phyloP scores from a whole-genome alignment of 1,284 basidiomycete genomes.

The Naganishia albida region DNA sequence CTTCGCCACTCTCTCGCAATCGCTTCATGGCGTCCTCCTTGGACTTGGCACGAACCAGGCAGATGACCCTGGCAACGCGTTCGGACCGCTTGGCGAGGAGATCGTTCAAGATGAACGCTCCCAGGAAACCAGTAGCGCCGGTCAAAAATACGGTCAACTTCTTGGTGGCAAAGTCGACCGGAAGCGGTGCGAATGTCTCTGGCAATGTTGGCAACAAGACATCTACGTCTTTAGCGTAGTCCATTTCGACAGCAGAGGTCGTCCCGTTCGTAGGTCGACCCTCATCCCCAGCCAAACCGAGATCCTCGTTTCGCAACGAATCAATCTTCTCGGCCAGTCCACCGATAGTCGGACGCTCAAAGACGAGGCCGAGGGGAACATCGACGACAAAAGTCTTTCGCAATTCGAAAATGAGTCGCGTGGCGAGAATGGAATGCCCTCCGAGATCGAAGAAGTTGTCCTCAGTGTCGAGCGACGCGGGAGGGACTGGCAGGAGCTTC shows the following conservation, averaged over 20 bases:
- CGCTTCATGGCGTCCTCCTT: conserved; percentile 68
- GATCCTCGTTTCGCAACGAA: conserved; percentile 71
- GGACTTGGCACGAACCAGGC: conserved; percentile 77
- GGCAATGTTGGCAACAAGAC: conserved; percentile 64
- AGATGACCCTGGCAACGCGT: conserved; percentile 82
- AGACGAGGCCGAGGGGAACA: conserved; percentile 89
- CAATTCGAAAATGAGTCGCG: conserved; percentile 94
- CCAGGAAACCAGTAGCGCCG: conserved; percentile 95
- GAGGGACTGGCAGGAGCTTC: conserved; percentile 76
- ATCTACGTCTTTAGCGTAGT: conserved; percentile 80
- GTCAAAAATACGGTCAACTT: conserved; percentile 85
- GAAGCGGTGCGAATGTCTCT: conserved; percentile 62
- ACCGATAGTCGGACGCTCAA: conserved; percentile 83
- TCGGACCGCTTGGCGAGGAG: conserved; percentile 64
- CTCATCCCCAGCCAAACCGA: conserved; percentile 65
- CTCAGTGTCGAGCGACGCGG: conserved; percentile 76
- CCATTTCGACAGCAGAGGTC: conserved; percentile 38
- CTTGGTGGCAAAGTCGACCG: conserved; percentile 60
- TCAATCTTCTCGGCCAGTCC: conserved; percentile 83
- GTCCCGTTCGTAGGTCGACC: conserved; percentile 40
- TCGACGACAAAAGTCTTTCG: conserved; percentile 89
- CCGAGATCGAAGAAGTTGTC: conserved; percentile 99
- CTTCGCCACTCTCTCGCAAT: conserved; percentile 72
- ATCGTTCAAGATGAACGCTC: conserved; percentile 86
- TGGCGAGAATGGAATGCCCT: conserved; percentile 97